These are phyloP conservation scores for Aphelidium insulamus DNA, from an alignment of 371 early-diverging fungal genomes.

Conservation along the genomic window DNA sequence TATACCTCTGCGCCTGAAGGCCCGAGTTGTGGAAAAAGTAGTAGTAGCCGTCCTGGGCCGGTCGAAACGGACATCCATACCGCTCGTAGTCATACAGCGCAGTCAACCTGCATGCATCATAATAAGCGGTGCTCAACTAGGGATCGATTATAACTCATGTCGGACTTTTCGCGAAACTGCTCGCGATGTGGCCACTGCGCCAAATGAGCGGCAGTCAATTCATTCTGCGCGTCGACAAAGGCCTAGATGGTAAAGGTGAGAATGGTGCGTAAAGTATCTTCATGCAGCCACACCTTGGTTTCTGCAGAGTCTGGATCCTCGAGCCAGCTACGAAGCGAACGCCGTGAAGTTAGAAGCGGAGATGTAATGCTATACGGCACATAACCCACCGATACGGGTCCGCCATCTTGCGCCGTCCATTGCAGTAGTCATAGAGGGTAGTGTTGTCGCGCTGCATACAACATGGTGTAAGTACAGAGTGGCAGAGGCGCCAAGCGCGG, in stretches of 20 bases:
- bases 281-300: slow-evolving; percentile 11
- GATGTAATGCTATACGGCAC: too few relatives aligned
- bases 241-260: slow-evolving; percentile 4
- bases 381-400: slow-evolving; percentile 34
- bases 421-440: too few relatives aligned
- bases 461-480: background rate
- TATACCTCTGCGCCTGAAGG: slow-evolving; percentile 26
- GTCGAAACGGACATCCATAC: slow-evolving; percentile 22
- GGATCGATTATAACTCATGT: background rate
- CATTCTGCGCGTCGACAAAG: slow-evolving; percentile 15
- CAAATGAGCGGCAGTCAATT: slow-evolving; percentile 7
- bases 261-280: slow-evolving; percentile 1
- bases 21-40: slow-evolving; percentile 40
- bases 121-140: background rate
- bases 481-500: background rate
- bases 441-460: too few relatives aligned
- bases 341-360: too few relatives aligned
- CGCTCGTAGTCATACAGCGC: slow-evolving; percentile 16
- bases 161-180: slow-evolving; percentile 13
- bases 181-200: slow-evolving; percentile 11
- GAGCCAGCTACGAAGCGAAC: too few relatives aligned
- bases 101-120: slow-evolving; percentile 8
- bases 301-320: slow-evolving; percentile 23
- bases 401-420: too few relatives aligned
- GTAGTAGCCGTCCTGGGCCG: slow-evolving; percentile 27